Evolutionary conservation across 345 rosid species (phyloP).

Genomic region (Crucihimalaya himalaica): DNA sequence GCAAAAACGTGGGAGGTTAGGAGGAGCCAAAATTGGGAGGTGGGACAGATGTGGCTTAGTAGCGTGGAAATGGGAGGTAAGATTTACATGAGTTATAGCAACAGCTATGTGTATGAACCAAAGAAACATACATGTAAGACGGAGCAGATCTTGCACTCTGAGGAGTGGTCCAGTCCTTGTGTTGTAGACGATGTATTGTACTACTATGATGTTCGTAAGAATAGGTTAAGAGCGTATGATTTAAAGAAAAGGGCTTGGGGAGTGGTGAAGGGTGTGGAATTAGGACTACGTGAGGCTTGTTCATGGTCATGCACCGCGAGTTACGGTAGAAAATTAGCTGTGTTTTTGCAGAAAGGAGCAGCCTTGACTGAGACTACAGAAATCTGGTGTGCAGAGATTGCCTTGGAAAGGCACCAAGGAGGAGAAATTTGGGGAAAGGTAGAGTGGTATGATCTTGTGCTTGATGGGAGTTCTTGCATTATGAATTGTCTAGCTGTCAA

Average conservation of each 20-base stretch:
- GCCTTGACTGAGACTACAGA: background rate
- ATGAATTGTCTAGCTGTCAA: conserved; percentile 14
- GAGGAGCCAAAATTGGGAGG: background rate
- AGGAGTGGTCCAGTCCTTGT: background rate
- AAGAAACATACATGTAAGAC: background rate
- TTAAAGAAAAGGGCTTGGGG: background rate
- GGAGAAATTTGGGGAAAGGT: conserved; percentile 5
- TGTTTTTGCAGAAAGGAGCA: conserved; percentile 5
- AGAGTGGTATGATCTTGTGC: conserved; percentile 4
- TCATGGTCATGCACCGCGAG: background rate
- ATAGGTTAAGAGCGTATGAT: conserved; percentile 5
- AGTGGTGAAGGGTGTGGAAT: background rate
- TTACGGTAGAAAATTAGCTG: background rate
- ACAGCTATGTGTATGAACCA: conserved; percentile 19
- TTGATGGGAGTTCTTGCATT: background rate
- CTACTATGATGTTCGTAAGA: background rate
- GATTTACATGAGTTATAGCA: background rate
- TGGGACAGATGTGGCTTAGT: conserved; percentile 9
- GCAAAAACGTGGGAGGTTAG: background rate
- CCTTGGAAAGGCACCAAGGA: background rate
- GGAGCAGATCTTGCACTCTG: background rate
- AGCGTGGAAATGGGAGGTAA: conserved; percentile 15
- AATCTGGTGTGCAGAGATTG: conserved; percentile 16
- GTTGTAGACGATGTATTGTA: conserved; percentile 6
- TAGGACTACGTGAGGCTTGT: background rate